Percentiles rank a stretch among this genome's conserved stretches.
These are phyloP conservation scores for Ceratocystis lukuohia DNA, from an alignment of 2,329 filamentous ascomycete species.

Conservation along the genomic window DNA sequence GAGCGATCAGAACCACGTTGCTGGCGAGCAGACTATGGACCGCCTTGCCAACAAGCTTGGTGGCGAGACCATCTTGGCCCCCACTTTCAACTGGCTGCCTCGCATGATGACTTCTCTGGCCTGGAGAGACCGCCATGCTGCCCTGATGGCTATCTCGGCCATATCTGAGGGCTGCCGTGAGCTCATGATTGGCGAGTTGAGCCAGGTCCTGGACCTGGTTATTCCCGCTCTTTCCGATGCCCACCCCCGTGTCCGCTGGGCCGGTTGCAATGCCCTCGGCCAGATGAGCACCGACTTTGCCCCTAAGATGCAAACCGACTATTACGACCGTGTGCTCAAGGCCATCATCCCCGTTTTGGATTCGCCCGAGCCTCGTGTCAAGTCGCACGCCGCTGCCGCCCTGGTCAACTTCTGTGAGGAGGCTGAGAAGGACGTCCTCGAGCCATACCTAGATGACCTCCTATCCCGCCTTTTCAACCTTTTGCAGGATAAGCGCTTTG, in stretches of 20 bases:
- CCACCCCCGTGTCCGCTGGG: slow-evolving; percentile 90
- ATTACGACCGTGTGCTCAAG: slow-evolving; percentile 73
- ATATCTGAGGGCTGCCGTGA: slow-evolving; percentile 96
- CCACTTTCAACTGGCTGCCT: slow-evolving; percentile 93
- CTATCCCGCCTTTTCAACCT: slow-evolving; percentile 75
- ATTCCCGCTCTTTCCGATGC: slow-evolving; percentile 78
- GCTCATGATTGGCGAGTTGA: slow-evolving; percentile 86
- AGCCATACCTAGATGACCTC: slow-evolving; percentile 84
- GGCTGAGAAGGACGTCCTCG: slow-evolving; percentile 79
- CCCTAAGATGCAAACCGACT: slow-evolving; percentile 93
- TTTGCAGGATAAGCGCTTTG: slow-evolving; percentile 83
- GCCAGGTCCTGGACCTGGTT: slow-evolving; percentile 89
- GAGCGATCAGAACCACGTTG: slow-evolving; percentile 93
- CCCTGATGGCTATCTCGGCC: slow-evolving; percentile 95
- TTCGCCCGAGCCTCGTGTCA: slow-evolving; percentile 81
- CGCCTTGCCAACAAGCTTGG: slow-evolving; percentile 93
- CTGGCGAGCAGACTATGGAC: slow-evolving; percentile 97
- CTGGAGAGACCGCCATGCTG: slow-evolving; percentile 91
- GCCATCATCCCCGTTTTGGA: slow-evolving; percentile 87
- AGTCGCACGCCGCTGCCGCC: slow-evolving; percentile 93
- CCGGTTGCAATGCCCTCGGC: slow-evolving; percentile 93
- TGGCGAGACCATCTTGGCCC: slow-evolving; percentile 78
- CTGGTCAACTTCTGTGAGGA: slow-evolving; percentile 99
- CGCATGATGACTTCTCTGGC: slow-evolving; percentile 92
- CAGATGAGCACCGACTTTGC: slow-evolving; percentile 99